A percentile compares a stretch with the other conserved stretches of the same genome.
phyloP scores from a whole-genome alignment of 345 rosid species.

The Noccaea caerulescens region DNA sequence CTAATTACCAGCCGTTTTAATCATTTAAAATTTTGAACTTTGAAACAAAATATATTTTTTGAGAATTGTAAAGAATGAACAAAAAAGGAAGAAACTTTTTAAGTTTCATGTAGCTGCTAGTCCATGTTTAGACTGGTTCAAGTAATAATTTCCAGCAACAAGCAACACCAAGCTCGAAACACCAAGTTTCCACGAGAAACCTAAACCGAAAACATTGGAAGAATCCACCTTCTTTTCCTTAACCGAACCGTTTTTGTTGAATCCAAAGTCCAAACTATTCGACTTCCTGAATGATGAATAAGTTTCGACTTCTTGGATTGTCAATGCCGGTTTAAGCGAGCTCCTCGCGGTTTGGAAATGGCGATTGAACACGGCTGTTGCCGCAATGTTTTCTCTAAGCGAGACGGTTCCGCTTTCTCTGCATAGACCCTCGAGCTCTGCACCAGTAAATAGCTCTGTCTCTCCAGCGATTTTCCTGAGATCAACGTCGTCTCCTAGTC shows the following conservation, averaged over 20 bases:
- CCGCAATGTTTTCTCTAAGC: conserved; percentile 76
- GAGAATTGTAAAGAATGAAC: background rate
- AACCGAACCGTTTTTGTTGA: conserved; percentile 23
- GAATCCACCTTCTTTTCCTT: conserved; percentile 20
- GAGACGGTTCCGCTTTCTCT: conserved; percentile 86
- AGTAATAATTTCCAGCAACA: conserved; percentile 49
- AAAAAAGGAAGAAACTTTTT: background rate
- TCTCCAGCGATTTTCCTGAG: conserved; percentile 71
- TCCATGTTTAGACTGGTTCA: conserved; percentile 38
- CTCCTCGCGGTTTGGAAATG: conserved; percentile 71
- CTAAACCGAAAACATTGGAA: conserved; percentile 26
- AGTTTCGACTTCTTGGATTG: conserved; percentile 57
- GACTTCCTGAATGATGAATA: conserved; percentile 67
- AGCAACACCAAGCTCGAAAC: conserved; percentile 44
- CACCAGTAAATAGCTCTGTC: conserved; percentile 86
- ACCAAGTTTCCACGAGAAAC: conserved; percentile 44
- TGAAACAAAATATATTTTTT: conserved; percentile 18
- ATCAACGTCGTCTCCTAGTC: conserved; percentile 65
- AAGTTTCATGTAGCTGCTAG: conserved; percentile 41
- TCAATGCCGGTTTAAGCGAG: conserved; percentile 79
- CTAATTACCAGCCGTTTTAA: conserved; percentile 28
- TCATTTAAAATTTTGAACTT: conserved; percentile 28
- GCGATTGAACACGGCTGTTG: conserved; percentile 56
- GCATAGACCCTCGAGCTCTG: conserved; percentile 84
- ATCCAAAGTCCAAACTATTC: background rate